Conservation (phyloP, 805 yeast species). For the Saturnispora dispora region DNA sequence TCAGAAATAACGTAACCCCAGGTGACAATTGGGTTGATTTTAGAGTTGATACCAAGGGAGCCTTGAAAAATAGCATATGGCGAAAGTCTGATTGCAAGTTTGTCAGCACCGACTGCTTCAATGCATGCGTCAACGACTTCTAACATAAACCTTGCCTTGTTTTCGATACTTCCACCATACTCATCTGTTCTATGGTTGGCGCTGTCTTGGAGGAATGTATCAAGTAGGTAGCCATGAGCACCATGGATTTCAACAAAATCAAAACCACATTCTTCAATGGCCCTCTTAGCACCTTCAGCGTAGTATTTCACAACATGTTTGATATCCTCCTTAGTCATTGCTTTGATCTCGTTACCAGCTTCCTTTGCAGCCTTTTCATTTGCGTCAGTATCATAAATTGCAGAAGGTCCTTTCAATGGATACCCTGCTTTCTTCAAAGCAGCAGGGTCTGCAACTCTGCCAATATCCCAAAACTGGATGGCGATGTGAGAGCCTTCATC, state of each 20-base stretch:
- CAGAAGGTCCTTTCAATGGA: conserved; percentile 30
- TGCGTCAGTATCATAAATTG: conserved; percentile 32
- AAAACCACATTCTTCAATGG: conserved; percentile 30
- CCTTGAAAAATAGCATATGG: conserved; percentile 36
- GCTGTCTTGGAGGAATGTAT: conserved; percentile 31
- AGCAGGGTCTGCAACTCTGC: conserved; percentile 32
- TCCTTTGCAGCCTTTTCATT: conserved; percentile 28
- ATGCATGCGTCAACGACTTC: conserved; percentile 44
- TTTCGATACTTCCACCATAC: conserved; percentile 37
- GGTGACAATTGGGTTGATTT: conserved; percentile 28
- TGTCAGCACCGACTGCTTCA: conserved; percentile 43
- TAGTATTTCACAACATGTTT: conserved; percentile 33
- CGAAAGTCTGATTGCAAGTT: conserved; percentile 40
- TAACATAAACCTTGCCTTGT: conserved; percentile 32
- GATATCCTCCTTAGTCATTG: conserved; percentile 33
- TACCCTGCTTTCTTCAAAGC: conserved; percentile 29
- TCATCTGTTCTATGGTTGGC: conserved; percentile 32
- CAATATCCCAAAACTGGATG: conserved; percentile 47
- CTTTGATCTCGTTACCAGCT: conserved; percentile 36
- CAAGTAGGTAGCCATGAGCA: conserved; percentile 35
- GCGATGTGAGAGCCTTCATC: conserved; percentile 37
- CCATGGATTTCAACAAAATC: conserved; percentile 35
- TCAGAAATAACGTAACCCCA: conserved; percentile 31
- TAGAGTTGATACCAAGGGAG: conserved; percentile 29
- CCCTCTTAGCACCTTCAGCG: conserved; percentile 35